Evolutionary conservation across 2,329 filamentous ascomycete species (phyloP).

Genomic region (Aspergillus bombycis): DNA sequence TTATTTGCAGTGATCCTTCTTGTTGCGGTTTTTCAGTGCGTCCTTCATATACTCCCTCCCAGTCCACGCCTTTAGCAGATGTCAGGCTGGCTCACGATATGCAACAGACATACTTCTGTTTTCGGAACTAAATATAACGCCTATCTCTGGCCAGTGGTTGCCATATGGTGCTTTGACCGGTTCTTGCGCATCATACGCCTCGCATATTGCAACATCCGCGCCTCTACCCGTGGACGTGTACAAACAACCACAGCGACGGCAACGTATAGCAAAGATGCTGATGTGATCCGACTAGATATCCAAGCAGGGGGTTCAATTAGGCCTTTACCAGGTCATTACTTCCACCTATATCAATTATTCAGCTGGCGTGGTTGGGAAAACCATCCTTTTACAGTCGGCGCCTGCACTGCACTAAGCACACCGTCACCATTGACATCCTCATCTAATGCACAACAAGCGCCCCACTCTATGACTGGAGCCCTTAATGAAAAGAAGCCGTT

Average conservation of each 20-base stretch:
- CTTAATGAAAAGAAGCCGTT: not conserved
- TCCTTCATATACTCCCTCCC: no score
- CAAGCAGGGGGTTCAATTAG: not conserved
- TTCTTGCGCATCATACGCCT: constrained; percentile 29
- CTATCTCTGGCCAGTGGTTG: constrained; percentile 53
- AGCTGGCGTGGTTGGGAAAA: constrained; percentile 49
- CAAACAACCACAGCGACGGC: no score
- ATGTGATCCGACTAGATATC: not conserved
- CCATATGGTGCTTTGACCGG: constrained; percentile 54
- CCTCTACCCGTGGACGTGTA: constrained; percentile 10
- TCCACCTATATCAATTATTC: constrained; percentile 50
- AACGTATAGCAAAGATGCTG: no score
- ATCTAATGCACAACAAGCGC: constrained; percentile 17
- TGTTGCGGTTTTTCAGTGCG: no score
- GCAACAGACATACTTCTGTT: no score
- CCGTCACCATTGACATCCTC: not conserved
- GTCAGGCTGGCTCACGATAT: no score
- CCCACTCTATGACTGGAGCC: constrained; percentile 47
- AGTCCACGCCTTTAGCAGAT: no score
- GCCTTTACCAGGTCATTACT: constrained; percentile 44
- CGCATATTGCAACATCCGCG: constrained; percentile 44
- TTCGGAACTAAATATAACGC: constrained; percentile 11
- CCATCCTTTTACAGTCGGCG: constrained; percentile 50
- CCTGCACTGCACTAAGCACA: constrained; percentile 16
- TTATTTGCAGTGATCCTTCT: no score